These are phyloP conservation scores for Dendrobium nobile DNA, from an alignment of 106 monocot genomes.

Conservation along the genomic window DNA sequence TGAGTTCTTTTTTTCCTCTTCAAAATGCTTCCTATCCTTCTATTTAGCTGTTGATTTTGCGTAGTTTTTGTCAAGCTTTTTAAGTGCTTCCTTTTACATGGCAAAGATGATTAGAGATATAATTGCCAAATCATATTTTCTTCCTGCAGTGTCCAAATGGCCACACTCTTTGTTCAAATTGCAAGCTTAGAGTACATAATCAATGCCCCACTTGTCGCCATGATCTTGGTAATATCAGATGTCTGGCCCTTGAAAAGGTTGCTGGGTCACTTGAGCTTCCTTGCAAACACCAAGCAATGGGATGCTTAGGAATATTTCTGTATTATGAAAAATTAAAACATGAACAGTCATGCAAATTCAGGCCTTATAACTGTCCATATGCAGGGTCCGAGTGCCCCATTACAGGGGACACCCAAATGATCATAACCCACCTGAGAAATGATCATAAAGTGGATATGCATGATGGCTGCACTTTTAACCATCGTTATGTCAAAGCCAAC, in stretches of 20 bases:
- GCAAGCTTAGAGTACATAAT: conserved; percentile 14
- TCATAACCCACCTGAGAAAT: conserved; percentile 9
- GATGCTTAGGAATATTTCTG: conserved; percentile 9
- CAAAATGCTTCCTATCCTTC: too few species aligned
- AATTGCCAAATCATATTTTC: neutral
- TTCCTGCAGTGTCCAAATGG: conserved; percentile 13
- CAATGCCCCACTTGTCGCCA: conserved; percentile 13
- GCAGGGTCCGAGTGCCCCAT: conserved; percentile 8
- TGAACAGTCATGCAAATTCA: conserved; percentile 16
- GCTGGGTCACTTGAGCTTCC: conserved; percentile 15
- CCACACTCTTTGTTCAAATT: conserved; percentile 15
- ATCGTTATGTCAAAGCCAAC: conserved; percentile 18
- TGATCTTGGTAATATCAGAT: conserved; percentile 4
- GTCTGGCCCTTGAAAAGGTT: conserved; percentile 6
- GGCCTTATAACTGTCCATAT: conserved; percentile 14
- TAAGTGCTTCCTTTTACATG: neutral
- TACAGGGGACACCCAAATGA: conserved; percentile 10
- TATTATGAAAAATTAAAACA: conserved; percentile 15
- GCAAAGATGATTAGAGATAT: neutral
- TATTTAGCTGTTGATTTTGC: neutral
- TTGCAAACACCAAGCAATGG: conserved; percentile 10
- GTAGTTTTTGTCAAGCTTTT: neutral
- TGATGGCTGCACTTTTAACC: conserved; percentile 9
- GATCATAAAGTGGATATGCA: conserved; percentile 11
- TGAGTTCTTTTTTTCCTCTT: too few species aligned